Evolutionary conservation across 1,139 yeast species (phyloP), one percentile per base, ranked within the genome.

Genomic region (Nakaseomyces uthaithaninus): DNA sequence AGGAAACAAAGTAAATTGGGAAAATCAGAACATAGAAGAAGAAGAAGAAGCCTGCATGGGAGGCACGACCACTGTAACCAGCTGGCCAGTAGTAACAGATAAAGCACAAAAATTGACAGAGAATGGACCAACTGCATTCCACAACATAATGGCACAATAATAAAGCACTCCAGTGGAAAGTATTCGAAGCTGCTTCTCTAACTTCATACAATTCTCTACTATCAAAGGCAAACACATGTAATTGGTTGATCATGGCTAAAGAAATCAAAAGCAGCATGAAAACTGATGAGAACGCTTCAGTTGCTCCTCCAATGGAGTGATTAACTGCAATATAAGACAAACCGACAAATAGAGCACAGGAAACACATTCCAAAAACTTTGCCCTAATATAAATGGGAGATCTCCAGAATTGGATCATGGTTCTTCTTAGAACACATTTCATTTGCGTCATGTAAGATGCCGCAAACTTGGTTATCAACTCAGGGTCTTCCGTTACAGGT

Each of bases 161-260:
- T 42, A 72, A 53, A 25, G 63, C 60, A 46, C 65, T 57, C 81
- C 80, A 77, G 53, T 75, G 79, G 66, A 74, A 77, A 16, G 82
- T 77, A 52, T 75, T 76, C 7, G 81, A 75, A 36, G 74, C 67
- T 40, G 73, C 67, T 54, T 78, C 84, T 59, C 83, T 67, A 15
- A 72, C 79, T 56, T 78, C 84, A 51, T 65, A 78, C 42, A 77
- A 57, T 43, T 73, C 77, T 55, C 77, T 64, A 57, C 71, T 55
- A 35, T 62, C 66, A 36, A 59, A 64, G 36, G 72, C 70, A 42
- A 62, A 65, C n/a, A 68, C 71, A 43, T 68, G 70, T 49, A 70
- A 59, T 60, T 77, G 84, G 52, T 77, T 76, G 36, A 75, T 70
- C 62, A 76, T 63, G 19, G 84, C 71, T 35, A 67, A 57, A 46